Percentiles rank a stretch among this genome's conserved stretches.
phyloP scores from a whole-genome alignment of 2,329 filamentous ascomycete species.

The Fusarium coicis region DNA sequence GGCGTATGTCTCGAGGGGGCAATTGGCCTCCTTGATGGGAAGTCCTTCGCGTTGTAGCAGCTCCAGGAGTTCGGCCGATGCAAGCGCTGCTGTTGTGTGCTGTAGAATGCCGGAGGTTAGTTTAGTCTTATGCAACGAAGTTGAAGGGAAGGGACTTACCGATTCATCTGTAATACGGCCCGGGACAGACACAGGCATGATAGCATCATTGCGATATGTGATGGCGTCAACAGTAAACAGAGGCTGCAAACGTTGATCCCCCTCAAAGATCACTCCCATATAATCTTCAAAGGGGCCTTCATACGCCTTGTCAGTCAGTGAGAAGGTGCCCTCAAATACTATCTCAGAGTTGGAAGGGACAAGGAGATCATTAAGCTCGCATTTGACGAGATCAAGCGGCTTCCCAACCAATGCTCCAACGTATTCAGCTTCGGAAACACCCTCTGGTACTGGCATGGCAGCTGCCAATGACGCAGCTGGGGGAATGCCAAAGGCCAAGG shows the following conservation, averaged over 20 bases:
- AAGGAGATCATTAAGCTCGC: neutral
- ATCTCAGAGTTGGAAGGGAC: neutral
- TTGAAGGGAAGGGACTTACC: neutral
- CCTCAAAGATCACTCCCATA: neutral
- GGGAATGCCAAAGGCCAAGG: conserved; percentile 59
- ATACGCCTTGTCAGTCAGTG: neutral
- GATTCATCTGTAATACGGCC: conserved; percentile 1
- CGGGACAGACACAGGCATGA: neutral
- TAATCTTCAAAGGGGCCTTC: conserved; percentile 10
- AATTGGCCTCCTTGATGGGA: neutral
- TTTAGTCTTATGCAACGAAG: fast-evolving
- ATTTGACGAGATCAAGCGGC: neutral
- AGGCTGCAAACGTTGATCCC: neutral
- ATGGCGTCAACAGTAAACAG: conserved; percentile 1
- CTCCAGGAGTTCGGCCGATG: neutral
- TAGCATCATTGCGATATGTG: neutral
- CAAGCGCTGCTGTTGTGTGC: neutral
- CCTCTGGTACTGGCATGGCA: neutral
- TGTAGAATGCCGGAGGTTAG: too few species aligned
- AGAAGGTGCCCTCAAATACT: neutral
- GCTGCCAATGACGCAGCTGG: conserved; percentile 59
- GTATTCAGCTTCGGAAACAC: neutral
- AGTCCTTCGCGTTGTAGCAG: neutral
- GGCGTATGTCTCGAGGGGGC: neutral
- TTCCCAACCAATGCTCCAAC: neutral